Evolutionary conservation across 2,329 filamentous ascomycete genomes (phyloP), one percentile per base, ranked within the genome.

Genomic region (Aspergillus awamori): DNA sequence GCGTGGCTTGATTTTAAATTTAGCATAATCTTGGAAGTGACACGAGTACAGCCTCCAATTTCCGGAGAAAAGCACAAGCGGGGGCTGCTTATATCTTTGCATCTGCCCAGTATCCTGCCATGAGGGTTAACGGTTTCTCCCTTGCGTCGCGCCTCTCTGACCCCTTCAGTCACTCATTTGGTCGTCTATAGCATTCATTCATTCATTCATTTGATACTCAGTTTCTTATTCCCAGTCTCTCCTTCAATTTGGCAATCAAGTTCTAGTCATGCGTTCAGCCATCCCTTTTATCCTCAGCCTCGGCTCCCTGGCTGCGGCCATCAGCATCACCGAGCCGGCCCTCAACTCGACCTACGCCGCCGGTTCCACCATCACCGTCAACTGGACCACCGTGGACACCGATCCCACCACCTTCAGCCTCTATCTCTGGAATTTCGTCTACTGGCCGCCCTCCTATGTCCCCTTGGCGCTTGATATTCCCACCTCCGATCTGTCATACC

Each of bases 371-470:
- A 63, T 73, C 64, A 68, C 67, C 43, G 71, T 80, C 41, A 69
- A 70, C 33, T 80, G 78, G 78, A 67, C 68, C 49, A 73, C 68
- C 22, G 78, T 80, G 58, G 76, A 80, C 63, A 80, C 77, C 11
- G 78, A 80, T 65, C 76, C 78, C 17, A 63, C 69, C 36, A 61
- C 57, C 41, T 75, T 80, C 71, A 77, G 75, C 69, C 66, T 80
- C 64, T 80, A 75, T 64, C 74, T 80, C 57, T 77, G 78, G 72
- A 80, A 80, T 76, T 80, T 80, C 67, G 75, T 79, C 63, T 74
- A 78, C 68, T 80, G 76, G 74, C 78, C 78, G 41, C 78, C 78
- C 6, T 74, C 68, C 62, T 80, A 79, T 64, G 70, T 73, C 38
- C 69, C 74, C 6, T 61, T 80, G 59, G 76, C 74, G n/a, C 60